Percentiles rank a stretch among this genome's conserved stretches.
Evolutionary conservation across 2,329 filamentous ascomycete genomes (phyloP).

Genomic region (Hypoxylon sp.): DNA sequence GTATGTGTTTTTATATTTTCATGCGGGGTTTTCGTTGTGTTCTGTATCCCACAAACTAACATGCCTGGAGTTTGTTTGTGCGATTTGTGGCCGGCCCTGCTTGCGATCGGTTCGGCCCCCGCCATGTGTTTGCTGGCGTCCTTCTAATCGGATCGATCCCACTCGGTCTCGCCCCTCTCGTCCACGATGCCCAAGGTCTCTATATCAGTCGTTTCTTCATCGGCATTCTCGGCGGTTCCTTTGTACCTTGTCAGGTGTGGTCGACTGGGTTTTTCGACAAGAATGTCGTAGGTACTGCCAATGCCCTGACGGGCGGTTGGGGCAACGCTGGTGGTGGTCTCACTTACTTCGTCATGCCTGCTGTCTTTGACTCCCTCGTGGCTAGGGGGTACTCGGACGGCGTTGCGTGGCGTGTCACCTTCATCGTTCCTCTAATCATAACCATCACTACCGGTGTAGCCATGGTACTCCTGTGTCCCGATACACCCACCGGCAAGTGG

Average conservation of each 20-base stretch:
- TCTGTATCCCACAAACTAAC: background rate
- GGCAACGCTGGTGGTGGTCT: slow-evolving; percentile 92
- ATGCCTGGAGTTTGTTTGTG: slow-evolving; percentile 72
- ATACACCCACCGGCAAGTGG: slow-evolving; percentile 89
- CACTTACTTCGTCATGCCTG: slow-evolving; percentile 95
- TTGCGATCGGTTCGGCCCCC: slow-evolving; percentile 88
- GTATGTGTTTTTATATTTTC: slow-evolving; percentile 57
- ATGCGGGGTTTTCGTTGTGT: slow-evolving; percentile 11
- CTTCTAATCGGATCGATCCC: slow-evolving; percentile 86
- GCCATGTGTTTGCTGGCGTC: slow-evolving; percentile 82
- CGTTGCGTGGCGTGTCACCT: slow-evolving; percentile 86
- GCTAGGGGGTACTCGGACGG: slow-evolving; percentile 73
- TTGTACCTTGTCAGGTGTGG: slow-evolving; percentile 93
- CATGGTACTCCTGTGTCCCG: slow-evolving; percentile 81
- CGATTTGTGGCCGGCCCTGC: slow-evolving; percentile 83
- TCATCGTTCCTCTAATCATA: slow-evolving; percentile 85
- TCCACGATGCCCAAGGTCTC: slow-evolving; percentile 77
- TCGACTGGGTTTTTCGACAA: slow-evolving; percentile 94
- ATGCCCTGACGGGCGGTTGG: slow-evolving; percentile 86
- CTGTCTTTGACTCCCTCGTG: slow-evolving; percentile 84
- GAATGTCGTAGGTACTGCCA: slow-evolving; percentile 90
- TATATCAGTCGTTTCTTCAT: slow-evolving; percentile 84
- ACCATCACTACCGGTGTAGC: slow-evolving; percentile 76
- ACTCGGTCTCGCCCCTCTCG: slow-evolving; percentile 84
- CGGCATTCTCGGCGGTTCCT: slow-evolving; percentile 82